Base-by-base conservation (phyloP, 1,284 basidiomycete genomes). In the Ceratobasidium sp. region DNA sequence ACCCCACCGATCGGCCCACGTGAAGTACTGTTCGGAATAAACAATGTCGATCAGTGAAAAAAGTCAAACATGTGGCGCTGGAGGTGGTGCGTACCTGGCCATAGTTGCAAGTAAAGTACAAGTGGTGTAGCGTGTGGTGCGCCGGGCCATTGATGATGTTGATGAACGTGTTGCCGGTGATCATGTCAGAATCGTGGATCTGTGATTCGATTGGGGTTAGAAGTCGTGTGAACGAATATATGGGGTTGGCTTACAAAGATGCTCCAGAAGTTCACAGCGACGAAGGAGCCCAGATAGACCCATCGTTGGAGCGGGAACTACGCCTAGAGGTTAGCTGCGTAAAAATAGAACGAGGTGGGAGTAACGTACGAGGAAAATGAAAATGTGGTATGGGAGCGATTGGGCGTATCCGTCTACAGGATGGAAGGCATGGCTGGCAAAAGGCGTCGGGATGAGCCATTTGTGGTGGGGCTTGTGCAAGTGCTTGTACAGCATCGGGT, bases 111-210 rank as follows among this genome's bases (percentile, higher is more conserved):
- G 92, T 97, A 80, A 97, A 98, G 82, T 96, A 95, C 42, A 98
- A 80, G 77, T 98, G 96, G 78, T 98, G 96, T 50, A 98, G 83
- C 0, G 96, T 98, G 79, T 99, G 96, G 77, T 99, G 96, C 3
- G 96, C 94, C 2, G 96, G 97, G 13, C 95, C 94, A 80, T 99
- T 99, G 82, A 99, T 96, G 78, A 94, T 80, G 76, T 85, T 88
- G 79, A 98, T 96, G 1, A 97, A 84, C 6, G 89, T 83, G 77
- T 94, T 91, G n/a, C 92, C 95, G 53, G 92, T 93, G 77, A 98
- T 89, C 95, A 99, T 98, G 82, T 99, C 97, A n/a, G 93, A 96
- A 79, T 99, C 96, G 79, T 99, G 96, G 75, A 99, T 99, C 91
- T 93, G 72, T 12, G 38, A 25, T 8, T 8, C 7, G 27, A 74